Evolutionary conservation across 2,329 filamentous ascomycete species (phyloP).

Genomic region (Paecilomyces niveus): DNA sequence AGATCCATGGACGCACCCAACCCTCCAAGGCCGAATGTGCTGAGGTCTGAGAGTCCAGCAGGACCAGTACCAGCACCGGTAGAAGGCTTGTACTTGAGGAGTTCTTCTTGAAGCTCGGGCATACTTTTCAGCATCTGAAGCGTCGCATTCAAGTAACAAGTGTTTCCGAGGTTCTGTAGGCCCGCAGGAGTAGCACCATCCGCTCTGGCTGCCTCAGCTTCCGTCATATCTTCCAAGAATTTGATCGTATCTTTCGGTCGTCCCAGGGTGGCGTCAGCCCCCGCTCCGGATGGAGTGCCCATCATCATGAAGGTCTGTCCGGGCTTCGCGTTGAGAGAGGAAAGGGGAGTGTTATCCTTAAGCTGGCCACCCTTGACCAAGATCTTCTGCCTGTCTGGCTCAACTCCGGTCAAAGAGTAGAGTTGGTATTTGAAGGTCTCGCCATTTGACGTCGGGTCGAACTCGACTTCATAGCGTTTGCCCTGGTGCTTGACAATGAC

Average conservation of each 20-base stretch:
- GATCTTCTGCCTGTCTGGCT: slow-evolving; percentile 94
- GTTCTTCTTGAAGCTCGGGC: slow-evolving; percentile 78
- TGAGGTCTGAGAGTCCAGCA: slow-evolving; percentile 37
- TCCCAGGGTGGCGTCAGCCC: slow-evolving; percentile 52
- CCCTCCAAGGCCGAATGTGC: slow-evolving; percentile 51
- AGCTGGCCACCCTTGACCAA: slow-evolving; percentile 89
- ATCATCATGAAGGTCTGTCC: slow-evolving; percentile 93
- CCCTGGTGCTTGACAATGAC: slow-evolving; percentile 92
- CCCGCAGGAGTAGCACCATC: slow-evolving; percentile 82
- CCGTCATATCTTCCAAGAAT: slow-evolving; percentile 96
- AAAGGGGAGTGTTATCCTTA: slow-evolving; percentile 88
- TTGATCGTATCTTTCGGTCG: slow-evolving; percentile 72
- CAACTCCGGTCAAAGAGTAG: slow-evolving; percentile 90
- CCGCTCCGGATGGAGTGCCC: slow-evolving; percentile 70
- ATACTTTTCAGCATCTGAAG: slow-evolving; percentile 85
- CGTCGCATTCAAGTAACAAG: slow-evolving; percentile 96
- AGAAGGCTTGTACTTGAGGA: slow-evolving; percentile 54
- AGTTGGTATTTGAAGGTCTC: slow-evolving; percentile 95
- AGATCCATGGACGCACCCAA: slow-evolving; percentile 61
- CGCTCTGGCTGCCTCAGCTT: slow-evolving; percentile 77
- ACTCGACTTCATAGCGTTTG: slow-evolving; percentile 89
- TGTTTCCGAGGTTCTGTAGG: slow-evolving; percentile 88
- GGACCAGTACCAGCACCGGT: slow-evolving; percentile 19
- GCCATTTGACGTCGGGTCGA: slow-evolving; percentile 76
- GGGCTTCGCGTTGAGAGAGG: slow-evolving; percentile 75